Percentiles rank a stretch among this genome's conserved stretches.
Evolutionary conservation across 257 asterid species (phyloP).

Genomic region (Fraxinus cuspidata): DNA sequence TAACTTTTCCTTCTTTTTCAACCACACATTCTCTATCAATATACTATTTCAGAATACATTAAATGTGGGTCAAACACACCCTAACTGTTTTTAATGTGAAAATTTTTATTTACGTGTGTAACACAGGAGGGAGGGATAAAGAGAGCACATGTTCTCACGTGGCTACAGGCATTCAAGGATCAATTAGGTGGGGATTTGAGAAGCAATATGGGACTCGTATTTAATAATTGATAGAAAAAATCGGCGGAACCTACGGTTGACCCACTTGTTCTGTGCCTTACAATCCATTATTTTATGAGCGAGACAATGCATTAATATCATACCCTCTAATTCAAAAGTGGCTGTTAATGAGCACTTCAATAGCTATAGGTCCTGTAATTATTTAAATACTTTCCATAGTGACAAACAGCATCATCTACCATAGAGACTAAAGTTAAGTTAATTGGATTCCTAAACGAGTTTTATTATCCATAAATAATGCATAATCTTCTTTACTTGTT

Average conservation of each 20-base stretch:
- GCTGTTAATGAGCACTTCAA: not conserved
- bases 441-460: slow-evolving; percentile 32
- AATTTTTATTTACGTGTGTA: too few species aligned
- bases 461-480: not conserved
- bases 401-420: slow-evolving; percentile 14
- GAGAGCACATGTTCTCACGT: not conserved
- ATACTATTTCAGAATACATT: too few species aligned
- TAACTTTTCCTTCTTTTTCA: too few species aligned
- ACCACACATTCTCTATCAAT: too few species aligned
- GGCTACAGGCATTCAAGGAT: not conserved
- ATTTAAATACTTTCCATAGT: too few species aligned
- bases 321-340: not conserved
- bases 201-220: not conserved
- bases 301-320: too few species aligned
- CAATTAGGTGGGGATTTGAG: not conserved
- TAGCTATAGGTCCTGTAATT: not conserved
- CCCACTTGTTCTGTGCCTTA: not conserved
- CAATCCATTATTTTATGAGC: not conserved
- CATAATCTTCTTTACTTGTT: not conserved
- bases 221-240: too few species aligned
- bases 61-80: too few species aligned
- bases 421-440: slow-evolving; percentile 17
- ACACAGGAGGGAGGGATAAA: not conserved
- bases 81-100: too few species aligned
- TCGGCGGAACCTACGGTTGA: not conserved